Evolutionary conservation across 2,329 filamentous ascomycete genomes (phyloP).

Genomic region (Teratosphaeria destructans): DNA sequence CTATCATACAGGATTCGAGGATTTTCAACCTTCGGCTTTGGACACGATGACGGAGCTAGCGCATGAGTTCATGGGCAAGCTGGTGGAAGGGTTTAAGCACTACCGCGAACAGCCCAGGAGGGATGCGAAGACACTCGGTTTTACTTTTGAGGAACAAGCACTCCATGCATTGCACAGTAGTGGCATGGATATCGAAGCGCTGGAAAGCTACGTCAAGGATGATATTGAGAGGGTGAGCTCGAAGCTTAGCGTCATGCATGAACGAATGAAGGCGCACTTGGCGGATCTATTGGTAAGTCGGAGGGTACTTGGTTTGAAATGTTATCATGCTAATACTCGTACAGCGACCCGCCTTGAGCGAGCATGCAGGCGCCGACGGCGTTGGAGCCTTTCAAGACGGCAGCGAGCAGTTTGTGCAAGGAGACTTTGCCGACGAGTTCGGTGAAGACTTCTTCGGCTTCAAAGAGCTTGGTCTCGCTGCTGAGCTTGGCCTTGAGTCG

Average conservation of each 20-base stretch:
- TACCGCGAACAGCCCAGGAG: constrained; percentile 73
- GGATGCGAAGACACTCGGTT: constrained; percentile 43
- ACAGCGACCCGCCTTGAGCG: constrained; percentile 68
- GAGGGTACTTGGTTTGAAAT: neutral
- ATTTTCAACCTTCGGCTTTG: constrained; percentile 87
- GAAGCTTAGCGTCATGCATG: constrained; percentile 76
- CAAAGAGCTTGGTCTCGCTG: constrained; percentile 84
- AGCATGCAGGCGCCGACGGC: constrained; percentile 66
- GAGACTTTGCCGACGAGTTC: constrained; percentile 94
- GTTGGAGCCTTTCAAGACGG: constrained; percentile 90
- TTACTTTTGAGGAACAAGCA: constrained; percentile 74
- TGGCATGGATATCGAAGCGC: constrained; percentile 66
- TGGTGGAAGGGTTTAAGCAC: constrained; percentile 66
- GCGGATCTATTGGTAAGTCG: constrained; percentile 63
- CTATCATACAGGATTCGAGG: constrained; percentile 93
- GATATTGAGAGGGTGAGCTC: constrained; percentile 77
- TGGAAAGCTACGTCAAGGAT: constrained; percentile 84
- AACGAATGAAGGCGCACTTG: constrained; percentile 87
- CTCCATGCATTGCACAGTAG: constrained; percentile 78
- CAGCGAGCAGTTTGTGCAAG: constrained; percentile 91
- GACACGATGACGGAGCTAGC: constrained; percentile 85
- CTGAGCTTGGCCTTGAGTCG: constrained; percentile 77
- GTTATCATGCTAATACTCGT: constrained; percentile 14
- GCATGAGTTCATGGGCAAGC: constrained; percentile 77
- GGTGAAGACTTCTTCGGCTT: constrained; percentile 99